Percentiles rank a stretch among this genome's conserved stretches.
phyloP scores from a whole-genome alignment of 164 flowering plant species.

The Umbilicus rupestris region DNA sequence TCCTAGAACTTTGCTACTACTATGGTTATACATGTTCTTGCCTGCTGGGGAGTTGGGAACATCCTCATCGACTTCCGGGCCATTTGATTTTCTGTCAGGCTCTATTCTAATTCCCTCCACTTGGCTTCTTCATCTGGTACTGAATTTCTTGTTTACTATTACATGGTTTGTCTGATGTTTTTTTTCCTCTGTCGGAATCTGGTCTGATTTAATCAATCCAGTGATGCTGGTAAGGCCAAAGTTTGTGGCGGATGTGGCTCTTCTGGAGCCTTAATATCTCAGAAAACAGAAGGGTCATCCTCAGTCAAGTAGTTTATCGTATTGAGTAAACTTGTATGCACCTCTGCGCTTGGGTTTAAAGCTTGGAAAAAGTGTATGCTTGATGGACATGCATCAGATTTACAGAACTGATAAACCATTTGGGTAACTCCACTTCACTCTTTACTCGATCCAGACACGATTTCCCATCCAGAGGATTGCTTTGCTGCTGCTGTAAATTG shows the following conservation, averaged over 20 bases:
- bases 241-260: not conserved
- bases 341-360: too few relatives aligned
- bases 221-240: not conserved
- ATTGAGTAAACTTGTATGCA: too few relatives aligned
- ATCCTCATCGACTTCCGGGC: not conserved
- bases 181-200: too few relatives aligned
- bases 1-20: too few relatives aligned
- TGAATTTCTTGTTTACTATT: not conserved
- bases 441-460: slow-evolving; percentile 27
- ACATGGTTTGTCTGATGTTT: not conserved
- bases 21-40: not conserved
- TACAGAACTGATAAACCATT: not conserved
- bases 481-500: slow-evolving; percentile 38
- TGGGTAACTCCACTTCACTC: not conserved
- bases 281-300: not conserved
- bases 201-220: not conserved
- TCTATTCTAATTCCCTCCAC: not conserved
- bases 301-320: too few relatives aligned
- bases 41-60: slow-evolving; percentile 7
- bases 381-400: not conserved
- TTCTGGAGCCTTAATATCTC: not conserved
- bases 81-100: not conserved
- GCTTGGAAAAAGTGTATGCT: not conserved
- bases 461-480: slow-evolving; percentile 29
- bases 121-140: not conserved